A percentile compares a stretch with the other conserved stretches of the same genome.
These are phyloP conservation scores for Pseudopithomyces maydicus DNA, from an alignment of 2,329 filamentous ascomycete genomes.

Conservation along the genomic window DNA sequence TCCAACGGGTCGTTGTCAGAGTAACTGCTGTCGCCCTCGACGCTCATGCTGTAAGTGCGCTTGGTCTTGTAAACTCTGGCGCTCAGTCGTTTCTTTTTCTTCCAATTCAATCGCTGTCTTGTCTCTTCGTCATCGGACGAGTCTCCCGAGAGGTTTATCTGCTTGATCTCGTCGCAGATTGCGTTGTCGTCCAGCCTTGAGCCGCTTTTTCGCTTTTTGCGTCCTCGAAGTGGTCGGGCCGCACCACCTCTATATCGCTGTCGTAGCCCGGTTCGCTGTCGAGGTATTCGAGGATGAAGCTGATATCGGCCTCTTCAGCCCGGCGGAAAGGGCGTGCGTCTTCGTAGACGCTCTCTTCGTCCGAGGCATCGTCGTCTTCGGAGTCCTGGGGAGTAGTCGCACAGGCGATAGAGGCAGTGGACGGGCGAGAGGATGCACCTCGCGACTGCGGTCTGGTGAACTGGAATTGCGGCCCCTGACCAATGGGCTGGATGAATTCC, in stretches of 20 bases:
- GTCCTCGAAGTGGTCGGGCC: conserved; percentile 52
- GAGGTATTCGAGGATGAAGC: conserved; percentile 52
- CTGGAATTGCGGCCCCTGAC: conserved; percentile 39
- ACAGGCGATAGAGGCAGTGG: conserved; percentile 40
- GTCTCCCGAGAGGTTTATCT: conserved; percentile 40
- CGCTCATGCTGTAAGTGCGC: conserved; percentile 52
- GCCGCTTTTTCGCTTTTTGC: conserved; percentile 41
- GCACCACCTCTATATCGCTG: conserved; percentile 50
- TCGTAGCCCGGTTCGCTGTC: conserved; percentile 45
- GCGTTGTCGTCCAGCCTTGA: conserved; percentile 35
- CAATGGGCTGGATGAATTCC: conserved; percentile 45
- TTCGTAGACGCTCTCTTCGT: conserved; percentile 35
- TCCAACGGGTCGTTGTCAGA: conserved; percentile 49
- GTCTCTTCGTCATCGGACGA: conserved; percentile 42
- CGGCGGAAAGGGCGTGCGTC: conserved; percentile 27
- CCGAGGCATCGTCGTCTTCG: conserved; percentile 30
- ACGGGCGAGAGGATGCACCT: conserved; percentile 44
- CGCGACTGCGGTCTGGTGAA: conserved; percentile 43
- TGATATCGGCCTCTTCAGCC: conserved; percentile 32
- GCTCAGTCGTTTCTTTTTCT: conserved; percentile 50
- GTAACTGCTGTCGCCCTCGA: conserved; percentile 50
- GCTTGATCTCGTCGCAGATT: conserved; percentile 39
- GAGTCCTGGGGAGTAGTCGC: conserved; percentile 40
- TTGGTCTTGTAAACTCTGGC: conserved; percentile 48
- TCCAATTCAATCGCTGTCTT: conserved; percentile 33